These are phyloP conservation scores for Ceratobasidium sp. DNA, from an alignment of 1,284 basidiomycete species.

Conservation along the genomic window DNA sequence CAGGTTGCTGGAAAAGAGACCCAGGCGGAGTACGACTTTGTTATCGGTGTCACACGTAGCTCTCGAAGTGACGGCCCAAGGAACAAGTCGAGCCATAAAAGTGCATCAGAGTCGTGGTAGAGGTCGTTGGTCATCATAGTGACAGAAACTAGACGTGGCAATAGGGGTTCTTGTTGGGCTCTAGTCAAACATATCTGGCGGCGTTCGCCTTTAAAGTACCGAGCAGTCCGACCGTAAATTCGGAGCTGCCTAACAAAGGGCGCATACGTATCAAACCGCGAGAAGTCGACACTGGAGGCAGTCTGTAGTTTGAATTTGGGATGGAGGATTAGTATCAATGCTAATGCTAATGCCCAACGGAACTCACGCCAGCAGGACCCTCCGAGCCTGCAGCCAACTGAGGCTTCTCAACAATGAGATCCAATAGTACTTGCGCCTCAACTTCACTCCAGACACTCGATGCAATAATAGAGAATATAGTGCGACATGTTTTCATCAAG, in stretches of 20 bases:
- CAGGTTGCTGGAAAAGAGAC: conserved; percentile 17
- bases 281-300: not conserved
- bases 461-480: too few species aligned
- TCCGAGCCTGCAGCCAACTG: too few species aligned
- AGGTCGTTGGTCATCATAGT: conserved; percentile 15
- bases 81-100: conserved; percentile 27
- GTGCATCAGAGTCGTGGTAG: conserved; percentile 24
- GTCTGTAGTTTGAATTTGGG: not conserved
- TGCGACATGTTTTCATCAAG: too few species aligned
- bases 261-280: conserved; percentile 31
- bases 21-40: not conserved
- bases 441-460: too few species aligned
- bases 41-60: not conserved
- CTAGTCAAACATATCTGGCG: not conserved
- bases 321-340: too few species aligned
- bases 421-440: too few species aligned
- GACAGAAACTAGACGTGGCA: conserved; percentile 4
- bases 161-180: not conserved
- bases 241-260: conserved; percentile 20
- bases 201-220: conserved; percentile 6
- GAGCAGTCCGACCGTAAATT: conserved; percentile 22
- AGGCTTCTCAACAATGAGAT: too few species aligned
- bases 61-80: not conserved
- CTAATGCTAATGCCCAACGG: too few species aligned
- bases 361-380: too few species aligned